These are phyloP conservation scores for Gossypium schwendimanii DNA, from an alignment of 441 rosid genomes.

Conservation along the genomic window DNA sequence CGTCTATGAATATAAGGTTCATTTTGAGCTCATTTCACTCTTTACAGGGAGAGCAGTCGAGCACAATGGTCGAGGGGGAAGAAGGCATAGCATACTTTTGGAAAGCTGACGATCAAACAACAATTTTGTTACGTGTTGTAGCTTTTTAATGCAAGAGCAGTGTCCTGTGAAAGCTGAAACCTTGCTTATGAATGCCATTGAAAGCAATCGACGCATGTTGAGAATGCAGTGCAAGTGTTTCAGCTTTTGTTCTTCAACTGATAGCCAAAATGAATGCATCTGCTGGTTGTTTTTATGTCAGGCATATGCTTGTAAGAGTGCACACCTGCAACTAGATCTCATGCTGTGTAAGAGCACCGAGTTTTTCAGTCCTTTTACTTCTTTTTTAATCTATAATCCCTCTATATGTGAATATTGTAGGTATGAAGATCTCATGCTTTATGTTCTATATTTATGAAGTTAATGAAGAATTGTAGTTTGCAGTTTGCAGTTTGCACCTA, in stretches of 20 bases:
- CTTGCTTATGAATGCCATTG: conserved; percentile 12
- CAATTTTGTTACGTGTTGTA: conserved; percentile 27
- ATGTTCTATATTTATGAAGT: conserved; percentile 26
- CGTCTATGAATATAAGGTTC: not conserved
- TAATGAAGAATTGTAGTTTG: conserved; percentile 23
- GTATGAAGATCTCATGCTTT: conserved; percentile 31
- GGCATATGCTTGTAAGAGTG: conserved; percentile 41
- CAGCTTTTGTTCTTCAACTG: conserved; percentile 14
- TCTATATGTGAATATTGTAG: conserved; percentile 46
- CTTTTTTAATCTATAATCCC: conserved; percentile 18
- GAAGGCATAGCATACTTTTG: conserved; percentile 13
- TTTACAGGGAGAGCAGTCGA: conserved; percentile 24
- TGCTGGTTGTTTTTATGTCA: conserved; percentile 35
- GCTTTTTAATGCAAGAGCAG: conserved; percentile 17
- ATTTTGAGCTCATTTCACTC: not conserved
- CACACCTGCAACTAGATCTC: conserved; percentile 26
- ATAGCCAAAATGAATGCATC: conserved; percentile 34
- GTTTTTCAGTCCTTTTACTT: conserved; percentile 25
- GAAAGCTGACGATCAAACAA: conserved; percentile 20
- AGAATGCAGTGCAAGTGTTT: conserved; percentile 11
- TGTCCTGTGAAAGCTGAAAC: conserved; percentile 23
- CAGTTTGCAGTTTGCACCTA: conserved; percentile 12
- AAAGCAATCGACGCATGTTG: conserved; percentile 12
- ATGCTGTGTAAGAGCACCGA: conserved; percentile 26
- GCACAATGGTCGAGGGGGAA: conserved; percentile 11